These are phyloP conservation scores for Carallia brachiata DNA, from an alignment of 345 rosid genomes.

Conservation along the genomic window DNA sequence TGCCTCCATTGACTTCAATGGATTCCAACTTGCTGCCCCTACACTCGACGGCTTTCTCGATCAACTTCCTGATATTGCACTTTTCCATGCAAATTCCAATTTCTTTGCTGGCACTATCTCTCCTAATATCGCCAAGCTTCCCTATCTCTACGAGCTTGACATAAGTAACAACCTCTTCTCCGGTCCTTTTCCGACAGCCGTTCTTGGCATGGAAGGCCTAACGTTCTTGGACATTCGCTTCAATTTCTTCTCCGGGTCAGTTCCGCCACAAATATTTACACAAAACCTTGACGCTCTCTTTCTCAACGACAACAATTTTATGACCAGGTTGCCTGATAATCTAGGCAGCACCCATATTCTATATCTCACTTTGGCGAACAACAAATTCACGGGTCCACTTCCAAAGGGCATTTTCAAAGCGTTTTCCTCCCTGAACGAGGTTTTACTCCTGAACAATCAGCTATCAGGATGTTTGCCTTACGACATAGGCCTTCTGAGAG, in stretches of 20 bases:
- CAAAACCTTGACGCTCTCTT: slow-evolving; percentile 64
- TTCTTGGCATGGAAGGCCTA: slow-evolving; percentile 50
- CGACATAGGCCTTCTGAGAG: slow-evolving; percentile 59
- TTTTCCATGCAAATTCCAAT: slow-evolving; percentile 90
- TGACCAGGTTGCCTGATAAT: slow-evolving; percentile 48
- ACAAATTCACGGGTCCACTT: slow-evolving; percentile 65
- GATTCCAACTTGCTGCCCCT: slow-evolving; percentile 73
- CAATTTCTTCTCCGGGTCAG: slow-evolving; percentile 62
- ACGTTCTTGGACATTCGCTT: slow-evolving; percentile 76
- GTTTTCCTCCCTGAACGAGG: slow-evolving; percentile 50
- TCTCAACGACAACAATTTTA: slow-evolving; percentile 63
- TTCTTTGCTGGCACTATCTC: slow-evolving; percentile 59
- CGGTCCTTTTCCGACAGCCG: slow-evolving; percentile 65
- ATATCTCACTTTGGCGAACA: slow-evolving; percentile 74
- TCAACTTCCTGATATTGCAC: slow-evolving; percentile 64
- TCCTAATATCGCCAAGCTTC: slow-evolving; percentile 53
- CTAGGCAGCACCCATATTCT: slow-evolving; percentile 45
- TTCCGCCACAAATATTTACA: slow-evolving; percentile 65
- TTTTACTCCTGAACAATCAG: slow-evolving; percentile 61
- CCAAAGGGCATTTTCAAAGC: slow-evolving; percentile 59
- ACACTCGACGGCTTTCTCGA: slow-evolving; percentile 75
- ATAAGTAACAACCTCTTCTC: slow-evolving; percentile 71
- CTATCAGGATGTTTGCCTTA: slow-evolving; percentile 73
- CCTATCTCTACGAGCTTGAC: slow-evolving; percentile 81
- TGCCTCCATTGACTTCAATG: slow-evolving; percentile 88